Evolutionary conservation across 2,329 filamentous ascomycete genomes (phyloP), one percentile per base, ranked within the genome.

Genomic region (Eurotiales sp.): DNA sequence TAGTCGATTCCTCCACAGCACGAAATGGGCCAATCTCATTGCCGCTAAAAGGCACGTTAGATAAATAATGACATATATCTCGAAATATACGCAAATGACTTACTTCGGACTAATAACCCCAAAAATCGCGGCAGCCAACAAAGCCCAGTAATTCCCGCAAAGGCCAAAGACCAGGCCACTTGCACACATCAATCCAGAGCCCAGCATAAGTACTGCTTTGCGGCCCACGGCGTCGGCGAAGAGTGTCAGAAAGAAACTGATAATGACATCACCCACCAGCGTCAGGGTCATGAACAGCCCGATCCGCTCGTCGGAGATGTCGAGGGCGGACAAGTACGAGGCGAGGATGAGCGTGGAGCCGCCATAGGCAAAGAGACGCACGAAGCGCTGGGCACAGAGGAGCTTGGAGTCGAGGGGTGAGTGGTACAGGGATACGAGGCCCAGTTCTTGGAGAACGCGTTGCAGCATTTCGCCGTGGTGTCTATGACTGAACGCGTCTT

Each of bases 1-100:
- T 62, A 29, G 79, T 81, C 0, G 79, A 82, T 70, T 87, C 83
- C 61, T 87, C 84, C 27, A 87, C 80, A 3, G 81, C 81, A 32
- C 83, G 72, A 57, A 87, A 87, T 0, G 84, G 84, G 0, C 84
- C 84, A 61, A 86, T 85, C 57, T 87, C 84, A 14, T 81, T 78
- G 6, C 84, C 84, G 58, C 68, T 70, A 44, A 23, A 7, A 6
- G 11, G 8, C 27, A 22, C 14, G n/a, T 46, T 32, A 53, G 32
- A 32, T 36, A n/a, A 30, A 44, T 21, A 36, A 3, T 15, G 14
- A 4, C 10, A 21, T 19, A 19, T 5, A 21, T n/a, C n/a, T n/a
- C n/a, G n/a, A n/a, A n/a, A n/a, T n/a, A n/a, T n/a, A 2, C 72
- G 23, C 14, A 22, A 22, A 47, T 52, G 30, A 32, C 34, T 37